Conservation (phyloP, 129 eudicot genomes). For the Scalesia atractyloides region DNA sequence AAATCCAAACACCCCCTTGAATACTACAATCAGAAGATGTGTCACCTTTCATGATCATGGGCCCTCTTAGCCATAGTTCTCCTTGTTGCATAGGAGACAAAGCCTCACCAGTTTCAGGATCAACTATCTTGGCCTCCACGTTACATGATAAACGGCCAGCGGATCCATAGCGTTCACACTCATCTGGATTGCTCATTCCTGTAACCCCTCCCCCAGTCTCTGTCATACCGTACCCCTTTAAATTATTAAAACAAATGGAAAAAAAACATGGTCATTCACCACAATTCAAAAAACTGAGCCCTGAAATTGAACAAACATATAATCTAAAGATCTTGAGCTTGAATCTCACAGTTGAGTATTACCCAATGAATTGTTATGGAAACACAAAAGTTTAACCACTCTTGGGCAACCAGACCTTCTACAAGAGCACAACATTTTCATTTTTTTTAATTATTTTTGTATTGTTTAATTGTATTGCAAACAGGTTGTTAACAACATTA, state of each 20-base stretch:
- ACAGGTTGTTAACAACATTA: neutral
- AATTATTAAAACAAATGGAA: neutral
- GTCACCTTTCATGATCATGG: constrained; percentile 87
- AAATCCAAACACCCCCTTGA: neutral
- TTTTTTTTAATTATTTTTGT: neutral
- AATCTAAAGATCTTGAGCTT: too few relatives aligned
- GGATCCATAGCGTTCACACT: constrained; percentile 58
- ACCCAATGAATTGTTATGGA: neutral
- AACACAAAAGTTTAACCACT: neutral
- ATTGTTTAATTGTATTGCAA: neutral
- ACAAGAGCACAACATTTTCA: neutral
- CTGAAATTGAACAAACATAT: neutral
- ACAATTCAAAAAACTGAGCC: neutral
- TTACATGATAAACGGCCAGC: constrained; percentile 68
- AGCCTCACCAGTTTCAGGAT: constrained; percentile 73
- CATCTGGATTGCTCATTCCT: constrained; percentile 57
- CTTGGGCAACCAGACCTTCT: neutral
- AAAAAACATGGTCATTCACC: neutral
- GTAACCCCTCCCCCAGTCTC: constrained; percentile 81
- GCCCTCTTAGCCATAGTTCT: constrained; percentile 88
- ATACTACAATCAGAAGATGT: constrained; percentile 4
- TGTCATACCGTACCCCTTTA: constrained; percentile 89
- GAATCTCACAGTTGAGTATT: neutral
- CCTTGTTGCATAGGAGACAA: constrained; percentile 80
- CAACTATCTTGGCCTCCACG: constrained; percentile 84